Evolutionary conservation across 371 early-diverging fungal species (phyloP).

Genomic region (Syncephalastrum contaminatum): DNA sequence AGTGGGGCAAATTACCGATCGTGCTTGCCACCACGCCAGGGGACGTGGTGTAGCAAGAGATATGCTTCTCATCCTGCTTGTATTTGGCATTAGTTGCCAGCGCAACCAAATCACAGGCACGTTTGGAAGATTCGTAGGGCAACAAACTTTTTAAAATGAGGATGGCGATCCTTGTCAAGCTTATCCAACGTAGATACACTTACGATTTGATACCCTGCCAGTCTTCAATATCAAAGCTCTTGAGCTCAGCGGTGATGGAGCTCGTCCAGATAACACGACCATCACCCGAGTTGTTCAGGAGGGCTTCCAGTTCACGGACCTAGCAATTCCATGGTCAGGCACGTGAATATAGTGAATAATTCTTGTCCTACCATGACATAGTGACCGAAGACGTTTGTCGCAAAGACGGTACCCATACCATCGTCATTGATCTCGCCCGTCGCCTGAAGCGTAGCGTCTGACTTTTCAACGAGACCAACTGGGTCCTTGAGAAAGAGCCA

Average conservation of each 20-base stretch:
- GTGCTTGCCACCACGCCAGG: slow-evolving; percentile 74
- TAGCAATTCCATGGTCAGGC: slow-evolving; percentile 10
- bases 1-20: slow-evolving; percentile 54
- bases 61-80: slow-evolving; percentile 19
- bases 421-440: slow-evolving; percentile 58
- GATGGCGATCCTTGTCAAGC: background rate
- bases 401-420: slow-evolving; percentile 78
- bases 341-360: slow-evolving; percentile 4
- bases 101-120: slow-evolving; percentile 66
- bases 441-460: slow-evolving; percentile 67
- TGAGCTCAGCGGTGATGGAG: slow-evolving; percentile 62
- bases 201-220: slow-evolving; percentile 71
- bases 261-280: slow-evolving; percentile 86
- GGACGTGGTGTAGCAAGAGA: slow-evolving; percentile 56
- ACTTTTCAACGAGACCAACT: slow-evolving; percentile 57
- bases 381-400: slow-evolving; percentile 88
- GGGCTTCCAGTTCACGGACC: slow-evolving; percentile 59
- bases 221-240: slow-evolving; percentile 56
- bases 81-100: slow-evolving; percentile 52
- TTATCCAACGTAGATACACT: background rate
- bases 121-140: slow-evolving; percentile 83
- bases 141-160: slow-evolving; percentile 20
- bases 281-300: slow-evolving; percentile 44
- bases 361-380: slow-evolving; percentile 64
- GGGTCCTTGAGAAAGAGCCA: slow-evolving; percentile 58